Evolutionary conservation across 1,284 basidiomycete species (phyloP), one percentile per base, ranked within the genome.

Genomic region (Earliella scabrosa): DNA sequence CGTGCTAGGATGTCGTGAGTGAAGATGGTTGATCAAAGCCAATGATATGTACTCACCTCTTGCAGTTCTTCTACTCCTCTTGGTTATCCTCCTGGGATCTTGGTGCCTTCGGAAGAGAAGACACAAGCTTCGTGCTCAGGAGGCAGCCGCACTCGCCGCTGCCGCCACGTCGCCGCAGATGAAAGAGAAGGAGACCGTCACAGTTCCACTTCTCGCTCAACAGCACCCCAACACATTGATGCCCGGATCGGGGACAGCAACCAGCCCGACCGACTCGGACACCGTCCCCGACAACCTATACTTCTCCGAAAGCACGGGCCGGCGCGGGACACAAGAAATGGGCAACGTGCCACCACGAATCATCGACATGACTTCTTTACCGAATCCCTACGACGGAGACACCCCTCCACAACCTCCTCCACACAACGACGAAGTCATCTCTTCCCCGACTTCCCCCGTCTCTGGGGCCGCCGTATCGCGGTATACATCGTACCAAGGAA

Each of bases 1-100:
- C 8, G 66, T 67, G 3, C 59, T 71, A 16, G 68, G 60, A 18
- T 50, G 58, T 18, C 23, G 70, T 70, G 51, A 58, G 70, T 64
- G 6, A 4, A n/a, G n/a, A n/a, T n/a, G n/a, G n/a, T n/a, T n/a
- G n/a, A n/a, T n/a, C n/a, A n/a, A n/a, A n/a, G n/a, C n/a, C n/a
- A 59, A 31, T 54, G 46, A 14, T 16, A 29, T 18, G 13, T 16
- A 16, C 26, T 11, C n/a, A n/a, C n/a, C n/a, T n/a, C n/a, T n/a
- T n/a, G n/a, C n/a, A 58, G 59, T 59, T 23, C 40, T 60, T 13
- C 26, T 54, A 14, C 59, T 63, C 8, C 49, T 66, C 16, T 39
- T 67, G n/a, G 40, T 63, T 27, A 20, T 59, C 2, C 50, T 62
- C 36, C 18, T 59, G 3, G 43, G 55, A 4, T 56, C 50, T 21